Base-by-base conservation (phyloP, 2,329 filamentous ascomycete genomes). In the Alternaria arbusti region DNA sequence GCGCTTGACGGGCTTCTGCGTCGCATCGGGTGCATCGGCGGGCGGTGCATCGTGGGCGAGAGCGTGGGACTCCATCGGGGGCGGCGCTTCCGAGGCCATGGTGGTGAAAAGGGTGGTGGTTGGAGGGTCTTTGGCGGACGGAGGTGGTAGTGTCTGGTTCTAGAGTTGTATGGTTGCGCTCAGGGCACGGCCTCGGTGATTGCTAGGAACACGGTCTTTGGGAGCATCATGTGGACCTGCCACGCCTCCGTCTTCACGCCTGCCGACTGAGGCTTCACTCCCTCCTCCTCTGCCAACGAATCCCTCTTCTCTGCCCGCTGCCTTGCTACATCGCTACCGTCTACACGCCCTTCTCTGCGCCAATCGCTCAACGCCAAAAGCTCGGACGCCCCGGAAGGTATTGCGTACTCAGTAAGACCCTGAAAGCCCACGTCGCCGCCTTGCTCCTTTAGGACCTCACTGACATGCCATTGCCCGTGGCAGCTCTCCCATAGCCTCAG, bases 1-100 rank as follows among this genome's bases (percentile, higher is more conserved):
- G 20, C 76, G 75, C 74, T 78, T 80, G 62, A 76, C 73, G 59
- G 67, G 64, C 65, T 77, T 77, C 50, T 67, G 70, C n/a, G 69
- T 68, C 54, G 66, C 64, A 36, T 77, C 71, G 32, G 61, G 68
- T 40, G 65, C 68, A 54, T 66, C 66, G 32, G 40, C 22, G 5
- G 47, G 64, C 13, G 54, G 52, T 6, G 52, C 49, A 11, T 57
- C 60, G 25, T 59, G 63, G 30, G 28, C 59, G 26, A 57, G 59
- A 28, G 23, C 58, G 17, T 54, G 56, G 43, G 54, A 47, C 36
- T 66, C 63, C 32, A 63, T 54, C 28, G 69, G 69, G 11, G 54
- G 56, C 46, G 64, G 66, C 32, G 45, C 69, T 63, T 76, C 74
- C 58, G 74, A 66, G 54, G 75, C 73, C 77, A 79, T 78, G 67